Evolutionary conservation across 805 yeast genomes (phyloP).

Genomic region (Blastobotrys terrestris): DNA sequence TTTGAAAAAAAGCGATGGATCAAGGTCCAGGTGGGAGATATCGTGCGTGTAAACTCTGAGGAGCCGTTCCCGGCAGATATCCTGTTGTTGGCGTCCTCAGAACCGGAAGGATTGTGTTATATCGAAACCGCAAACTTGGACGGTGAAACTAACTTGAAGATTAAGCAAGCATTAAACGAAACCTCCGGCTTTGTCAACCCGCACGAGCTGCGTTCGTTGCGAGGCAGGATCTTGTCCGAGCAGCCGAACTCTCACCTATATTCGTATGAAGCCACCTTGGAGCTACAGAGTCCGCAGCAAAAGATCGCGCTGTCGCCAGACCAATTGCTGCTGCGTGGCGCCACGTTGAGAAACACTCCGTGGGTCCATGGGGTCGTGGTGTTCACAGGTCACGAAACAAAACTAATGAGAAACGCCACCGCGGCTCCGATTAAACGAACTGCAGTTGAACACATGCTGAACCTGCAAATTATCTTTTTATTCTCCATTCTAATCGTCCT

Average conservation of each 20-base stretch:
- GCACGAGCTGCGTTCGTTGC: conserved; percentile 44
- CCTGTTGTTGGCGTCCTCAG: conserved; percentile 79
- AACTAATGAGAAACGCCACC: conserved; percentile 96
- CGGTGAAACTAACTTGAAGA: conserved; percentile 95
- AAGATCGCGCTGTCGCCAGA: conserved; percentile 76
- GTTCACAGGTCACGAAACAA: conserved; percentile 98
- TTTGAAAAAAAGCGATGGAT: conserved; percentile 75
- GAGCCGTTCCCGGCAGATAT: conserved; percentile 94
- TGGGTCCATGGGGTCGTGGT: conserved; percentile 93
- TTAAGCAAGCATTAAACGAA: conserved; percentile 80
- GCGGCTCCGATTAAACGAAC: conserved; percentile 97
- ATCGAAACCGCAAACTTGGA: conserved; percentile 96
- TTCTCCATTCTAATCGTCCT: conserved; percentile 73
- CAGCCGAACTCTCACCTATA: conserved; percentile 91
- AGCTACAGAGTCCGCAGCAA: conserved; percentile 29
- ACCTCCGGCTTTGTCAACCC: conserved; percentile 71
- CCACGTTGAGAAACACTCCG: conserved; percentile 86
- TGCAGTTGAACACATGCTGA: conserved; percentile 92
- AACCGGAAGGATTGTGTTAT: conserved; percentile 96
- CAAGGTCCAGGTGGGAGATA: conserved; percentile 84
- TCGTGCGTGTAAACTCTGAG: conserved; percentile 75
- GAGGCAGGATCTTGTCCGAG: conserved; percentile 70
- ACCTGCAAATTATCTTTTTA: conserved; percentile 82
- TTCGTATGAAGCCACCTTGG: conserved; percentile 87
- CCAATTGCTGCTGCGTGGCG: conserved; percentile 89